Percentiles rank a stretch among this genome's conserved stretches.
Conservation (phyloP, 768 basidiomycete species). For the Auricularia auricula-judae region DNA sequence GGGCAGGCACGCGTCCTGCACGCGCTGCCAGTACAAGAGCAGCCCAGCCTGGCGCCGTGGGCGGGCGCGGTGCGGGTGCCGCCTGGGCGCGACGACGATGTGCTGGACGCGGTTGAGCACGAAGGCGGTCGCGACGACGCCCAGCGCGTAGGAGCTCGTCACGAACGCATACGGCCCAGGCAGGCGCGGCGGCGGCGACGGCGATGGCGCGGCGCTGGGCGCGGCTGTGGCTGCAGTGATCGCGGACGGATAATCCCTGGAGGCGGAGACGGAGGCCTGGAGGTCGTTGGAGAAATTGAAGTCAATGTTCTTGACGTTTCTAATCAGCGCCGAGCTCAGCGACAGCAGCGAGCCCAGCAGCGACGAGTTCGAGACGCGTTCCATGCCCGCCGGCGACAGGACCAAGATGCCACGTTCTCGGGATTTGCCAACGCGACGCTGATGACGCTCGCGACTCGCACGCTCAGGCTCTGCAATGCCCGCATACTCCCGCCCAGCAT, state of each 20-base stretch:
- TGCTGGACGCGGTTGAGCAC: conserved; percentile 69
- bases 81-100: conserved; percentile 57
- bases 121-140: conserved; percentile 54
- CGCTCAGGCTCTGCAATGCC: not conserved
- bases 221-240: not conserved
- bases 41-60: not conserved
- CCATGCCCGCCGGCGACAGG: not conserved
- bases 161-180: conserved; percentile 65
- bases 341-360: not conserved
- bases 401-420: not conserved
- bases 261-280: not conserved
- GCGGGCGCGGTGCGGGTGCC: not conserved
- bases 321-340: not conserved
- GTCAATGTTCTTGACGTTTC: not conserved
- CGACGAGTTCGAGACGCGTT: not conserved
- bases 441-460: not conserved
- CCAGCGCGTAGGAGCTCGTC: conserved; percentile 62
- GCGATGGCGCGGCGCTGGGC: not conserved
- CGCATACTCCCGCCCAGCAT: not conserved
- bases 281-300: not conserved
- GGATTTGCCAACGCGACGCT: not conserved
- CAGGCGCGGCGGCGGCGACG: conserved; percentile 12
- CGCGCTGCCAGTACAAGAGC: conserved; percentile 12
- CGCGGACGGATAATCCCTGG: not conserved
- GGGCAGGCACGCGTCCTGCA: conserved; percentile 41